Evolutionary conservation across 192 early-diverging fungal genomes (phyloP).

Genomic region (Phlyctochytrium bullatum): DNA sequence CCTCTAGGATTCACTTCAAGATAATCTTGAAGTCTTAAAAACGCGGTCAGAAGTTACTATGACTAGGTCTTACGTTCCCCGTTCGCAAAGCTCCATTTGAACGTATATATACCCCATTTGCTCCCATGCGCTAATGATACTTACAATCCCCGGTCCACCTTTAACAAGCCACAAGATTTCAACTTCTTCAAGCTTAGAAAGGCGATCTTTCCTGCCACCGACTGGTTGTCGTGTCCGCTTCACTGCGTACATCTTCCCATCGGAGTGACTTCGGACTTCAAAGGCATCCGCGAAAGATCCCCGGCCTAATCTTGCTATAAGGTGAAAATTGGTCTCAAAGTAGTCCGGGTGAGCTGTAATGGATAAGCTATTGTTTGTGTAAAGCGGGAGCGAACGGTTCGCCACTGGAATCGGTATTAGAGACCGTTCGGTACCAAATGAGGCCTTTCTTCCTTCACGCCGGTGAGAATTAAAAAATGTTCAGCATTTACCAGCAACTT

Average conservation of each 20-base stretch:
- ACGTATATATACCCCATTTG: conserved; percentile 84
- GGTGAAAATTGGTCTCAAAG: conserved; percentile 68
- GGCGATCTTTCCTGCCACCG: conserved; percentile 64
- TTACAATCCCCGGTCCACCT: conserved; percentile 57
- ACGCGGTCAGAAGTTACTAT: conserved; percentile 29
- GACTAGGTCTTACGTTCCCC: conserved; percentile 57
- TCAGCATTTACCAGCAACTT: conserved; percentile 15
- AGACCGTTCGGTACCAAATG: not conserved
- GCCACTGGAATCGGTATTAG: not conserved
- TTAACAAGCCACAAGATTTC: conserved; percentile 72
- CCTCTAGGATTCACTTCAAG: conserved; percentile 32
- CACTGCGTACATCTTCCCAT: conserved; percentile 71
- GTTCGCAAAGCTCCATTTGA: conserved; percentile 83
- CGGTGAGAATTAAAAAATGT: not conserved
- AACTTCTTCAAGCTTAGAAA: conserved; percentile 75
- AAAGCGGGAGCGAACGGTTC: not conserved
- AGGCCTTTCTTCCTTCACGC: not conserved
- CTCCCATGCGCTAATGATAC: conserved; percentile 85
- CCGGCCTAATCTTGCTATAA: conserved; percentile 63
- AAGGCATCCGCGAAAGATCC: conserved; percentile 81
- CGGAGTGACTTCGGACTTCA: conserved; percentile 65
- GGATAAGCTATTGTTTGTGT: not conserved
- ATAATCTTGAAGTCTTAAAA: conserved; percentile 24
- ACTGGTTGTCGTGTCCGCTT: conserved; percentile 75
- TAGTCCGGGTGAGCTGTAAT: conserved; percentile 46